Conservation (phyloP, 1,284 basidiomycete genomes). For the Sanghuangporus baumii region DNA sequence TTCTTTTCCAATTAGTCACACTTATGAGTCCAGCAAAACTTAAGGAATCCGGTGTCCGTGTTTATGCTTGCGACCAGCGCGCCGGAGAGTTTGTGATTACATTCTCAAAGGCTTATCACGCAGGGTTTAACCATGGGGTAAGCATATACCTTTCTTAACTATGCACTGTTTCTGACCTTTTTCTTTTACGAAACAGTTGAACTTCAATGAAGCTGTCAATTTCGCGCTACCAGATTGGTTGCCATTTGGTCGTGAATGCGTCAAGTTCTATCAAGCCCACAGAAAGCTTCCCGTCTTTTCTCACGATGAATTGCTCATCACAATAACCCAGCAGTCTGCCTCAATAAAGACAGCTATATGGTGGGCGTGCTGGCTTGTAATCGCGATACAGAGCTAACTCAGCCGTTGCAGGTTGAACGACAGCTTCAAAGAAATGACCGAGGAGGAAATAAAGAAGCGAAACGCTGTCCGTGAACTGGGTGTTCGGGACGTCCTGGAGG, state of each 20-base stretch:
- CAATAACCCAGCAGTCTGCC: slow-evolving; percentile 89
- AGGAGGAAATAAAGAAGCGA: slow-evolving; percentile 74
- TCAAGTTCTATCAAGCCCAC: slow-evolving; percentile 84
- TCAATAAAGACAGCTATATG: slow-evolving; percentile 92
- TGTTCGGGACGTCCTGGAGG: slow-evolving; percentile 67
- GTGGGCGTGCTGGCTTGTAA: slow-evolving; percentile 42
- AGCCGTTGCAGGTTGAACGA: slow-evolving; percentile 63
- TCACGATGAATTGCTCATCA: slow-evolving; percentile 94
- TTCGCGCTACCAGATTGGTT: slow-evolving; percentile 98
- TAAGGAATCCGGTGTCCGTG: slow-evolving; percentile 85
- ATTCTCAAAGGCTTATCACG: slow-evolving; percentile 97
- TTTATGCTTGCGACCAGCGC: slow-evolving; percentile 93
- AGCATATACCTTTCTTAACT: slow-evolving; percentile 30
- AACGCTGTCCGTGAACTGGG: slow-evolving; percentile 50
- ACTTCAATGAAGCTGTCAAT: slow-evolving; percentile 99
- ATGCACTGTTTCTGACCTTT: slow-evolving; percentile 16
- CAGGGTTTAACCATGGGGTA: slow-evolving; percentile 97
- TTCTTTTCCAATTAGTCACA: slow-evolving; percentile 96
- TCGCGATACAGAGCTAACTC: slow-evolving; percentile 18
- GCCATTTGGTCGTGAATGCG: slow-evolving; percentile 80
- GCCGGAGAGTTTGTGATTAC: slow-evolving; percentile 98
- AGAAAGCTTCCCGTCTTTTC: slow-evolving; percentile 95
- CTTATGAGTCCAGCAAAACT: slow-evolving; percentile 94
- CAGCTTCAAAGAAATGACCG: slow-evolving; percentile 84
- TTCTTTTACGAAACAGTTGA: slow-evolving; percentile 53